Percentiles rank a stretch among this genome's conserved stretches.
Evolutionary conservation across 768 basidiomycete species (phyloP).

Genomic region (Steccherinum ochraceum): DNA sequence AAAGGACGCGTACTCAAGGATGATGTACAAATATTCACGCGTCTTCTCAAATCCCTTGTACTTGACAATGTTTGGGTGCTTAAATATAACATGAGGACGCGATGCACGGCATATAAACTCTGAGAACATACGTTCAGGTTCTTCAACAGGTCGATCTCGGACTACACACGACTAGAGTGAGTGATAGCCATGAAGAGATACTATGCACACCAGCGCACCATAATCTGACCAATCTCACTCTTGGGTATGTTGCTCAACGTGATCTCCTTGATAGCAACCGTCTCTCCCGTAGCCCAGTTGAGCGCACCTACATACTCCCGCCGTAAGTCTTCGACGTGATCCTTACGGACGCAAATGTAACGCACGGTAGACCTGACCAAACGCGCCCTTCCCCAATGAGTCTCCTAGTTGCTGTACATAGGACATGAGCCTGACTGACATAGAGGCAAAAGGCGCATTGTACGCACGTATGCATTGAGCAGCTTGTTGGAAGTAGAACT

Average conservation of each 20-base stretch:
- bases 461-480: constrained; percentile 23
- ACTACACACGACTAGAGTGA: constrained; percentile 42
- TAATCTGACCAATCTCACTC: constrained; percentile 91
- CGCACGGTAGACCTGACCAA: constrained; percentile 95
- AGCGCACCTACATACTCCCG: constrained; percentile 53
- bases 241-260: constrained; percentile 91
- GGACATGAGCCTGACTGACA: not conserved
- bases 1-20: constrained; percentile 66
- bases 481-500: constrained; percentile 20
- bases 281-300: constrained; percentile 96
- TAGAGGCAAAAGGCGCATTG: no score
- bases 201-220: constrained; percentile 48
- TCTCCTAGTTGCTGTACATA: constrained; percentile 85
- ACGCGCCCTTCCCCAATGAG: constrained; percentile 92
- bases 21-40: constrained; percentile 90
- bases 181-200: constrained; percentile 1
- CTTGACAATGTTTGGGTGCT: constrained; percentile 98
- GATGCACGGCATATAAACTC: not conserved
- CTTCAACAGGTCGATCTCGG: constrained; percentile 95
- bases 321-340: not conserved
- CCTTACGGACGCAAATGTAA: no score
- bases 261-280: constrained; percentile 98
- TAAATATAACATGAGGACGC: constrained; percentile 6
- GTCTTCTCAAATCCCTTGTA: constrained; percentile 98
- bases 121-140: constrained; percentile 73